Evolutionary conservation across 192 early-diverging fungal species (phyloP).

Genomic region (Coemansia sp.): DNA sequence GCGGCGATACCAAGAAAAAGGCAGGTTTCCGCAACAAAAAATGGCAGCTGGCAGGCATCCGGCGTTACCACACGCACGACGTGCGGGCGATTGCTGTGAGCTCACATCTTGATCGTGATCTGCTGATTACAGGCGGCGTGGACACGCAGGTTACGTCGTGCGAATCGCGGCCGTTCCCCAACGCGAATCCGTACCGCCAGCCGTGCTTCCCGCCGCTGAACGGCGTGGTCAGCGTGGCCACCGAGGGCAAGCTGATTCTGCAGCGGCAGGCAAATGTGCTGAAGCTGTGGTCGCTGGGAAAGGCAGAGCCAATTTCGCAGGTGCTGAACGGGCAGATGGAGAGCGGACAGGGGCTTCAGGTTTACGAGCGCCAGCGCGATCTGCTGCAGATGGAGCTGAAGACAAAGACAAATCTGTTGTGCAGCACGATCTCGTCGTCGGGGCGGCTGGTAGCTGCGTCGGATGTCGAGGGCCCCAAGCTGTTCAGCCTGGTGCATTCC

Average conservation of each 20-base stretch:
- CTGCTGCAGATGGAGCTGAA: conserved; percentile 78
- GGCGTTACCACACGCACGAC: conserved; percentile 93
- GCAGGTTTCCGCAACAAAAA: conserved; percentile 19
- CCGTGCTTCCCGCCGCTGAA: conserved; percentile 65
- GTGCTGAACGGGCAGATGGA: conserved; percentile 35
- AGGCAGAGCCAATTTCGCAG: conserved; percentile 41
- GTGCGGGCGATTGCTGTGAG: conserved; percentile 82
- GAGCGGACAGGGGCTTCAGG: conserved; percentile 48
- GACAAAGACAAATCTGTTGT: conserved; percentile 64
- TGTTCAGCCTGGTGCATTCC: conserved; percentile 57
- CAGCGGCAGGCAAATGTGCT: conserved; percentile 64
- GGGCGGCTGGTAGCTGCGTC: conserved; percentile 82
- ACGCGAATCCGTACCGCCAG: conserved; percentile 60
- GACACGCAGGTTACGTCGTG: conserved; percentile 72
- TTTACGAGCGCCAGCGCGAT: conserved; percentile 65
- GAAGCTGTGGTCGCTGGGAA: conserved; percentile 83
- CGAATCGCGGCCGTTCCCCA: conserved; percentile 60
- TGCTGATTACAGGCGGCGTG: conserved; percentile 83
- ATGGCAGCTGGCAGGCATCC: conserved; percentile 83
- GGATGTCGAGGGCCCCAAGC: conserved; percentile 66
- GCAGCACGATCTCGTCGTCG: conserved; percentile 75
- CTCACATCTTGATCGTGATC: conserved; percentile 64
- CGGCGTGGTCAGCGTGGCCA: conserved; percentile 59
- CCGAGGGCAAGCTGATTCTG: conserved; percentile 64
- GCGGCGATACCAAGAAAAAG: conserved; percentile 7